phyloP scores from a whole-genome alignment of 2,329 filamentous ascomycete genomes.

The Cladosporium phlei region DNA sequence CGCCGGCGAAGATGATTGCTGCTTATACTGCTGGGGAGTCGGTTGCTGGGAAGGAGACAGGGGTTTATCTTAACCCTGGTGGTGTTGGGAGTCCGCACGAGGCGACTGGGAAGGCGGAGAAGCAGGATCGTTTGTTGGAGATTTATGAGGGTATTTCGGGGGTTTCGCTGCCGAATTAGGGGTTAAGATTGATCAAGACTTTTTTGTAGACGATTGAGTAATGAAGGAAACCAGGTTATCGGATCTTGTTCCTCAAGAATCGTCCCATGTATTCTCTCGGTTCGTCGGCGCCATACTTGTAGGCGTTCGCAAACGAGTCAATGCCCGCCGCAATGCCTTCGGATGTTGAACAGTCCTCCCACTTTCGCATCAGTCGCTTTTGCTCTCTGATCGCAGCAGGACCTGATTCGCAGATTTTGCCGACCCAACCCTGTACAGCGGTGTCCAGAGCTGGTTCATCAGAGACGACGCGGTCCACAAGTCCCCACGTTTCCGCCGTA shows the following conservation, averaged over 20 bases:
- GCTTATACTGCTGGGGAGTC: conserved; percentile 43
- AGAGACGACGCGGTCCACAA: conserved; percentile 34
- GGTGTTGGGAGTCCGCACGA: conserved; percentile 22
- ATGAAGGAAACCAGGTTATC: background rate
- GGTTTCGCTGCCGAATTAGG: conserved; percentile 28
- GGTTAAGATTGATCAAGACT: background rate
- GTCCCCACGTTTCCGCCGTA: conserved; percentile 33
- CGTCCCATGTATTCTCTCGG: conserved; percentile 23
- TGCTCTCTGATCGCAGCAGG: conserved; percentile 32
- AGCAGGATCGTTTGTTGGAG: conserved; percentile 44
- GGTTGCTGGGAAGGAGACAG: conserved; percentile 39
- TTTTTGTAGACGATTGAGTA: background rate
- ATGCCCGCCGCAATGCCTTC: conserved; percentile 23
- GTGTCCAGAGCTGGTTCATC: conserved; percentile 26
- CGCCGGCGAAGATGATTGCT: conserved; percentile 46
- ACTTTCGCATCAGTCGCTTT: conserved; percentile 28
- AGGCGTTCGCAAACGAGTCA: conserved; percentile 24
- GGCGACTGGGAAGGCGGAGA: conserved; percentile 35
- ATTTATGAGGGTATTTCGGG: conserved; percentile 35
- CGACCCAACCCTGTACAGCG: conserved; percentile 32
- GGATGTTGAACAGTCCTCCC: conserved; percentile 24
- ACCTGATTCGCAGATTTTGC: conserved; percentile 28
- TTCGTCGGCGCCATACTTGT: conserved; percentile 23
- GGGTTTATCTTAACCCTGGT: conserved; percentile 31
- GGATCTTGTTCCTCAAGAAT: conserved; percentile 18